A percentile compares a stretch with the other conserved stretches of the same genome.
Conservation (phyloP, 1,284 basidiomycete genomes). For the Veloporphyrellus conicus region DNA sequence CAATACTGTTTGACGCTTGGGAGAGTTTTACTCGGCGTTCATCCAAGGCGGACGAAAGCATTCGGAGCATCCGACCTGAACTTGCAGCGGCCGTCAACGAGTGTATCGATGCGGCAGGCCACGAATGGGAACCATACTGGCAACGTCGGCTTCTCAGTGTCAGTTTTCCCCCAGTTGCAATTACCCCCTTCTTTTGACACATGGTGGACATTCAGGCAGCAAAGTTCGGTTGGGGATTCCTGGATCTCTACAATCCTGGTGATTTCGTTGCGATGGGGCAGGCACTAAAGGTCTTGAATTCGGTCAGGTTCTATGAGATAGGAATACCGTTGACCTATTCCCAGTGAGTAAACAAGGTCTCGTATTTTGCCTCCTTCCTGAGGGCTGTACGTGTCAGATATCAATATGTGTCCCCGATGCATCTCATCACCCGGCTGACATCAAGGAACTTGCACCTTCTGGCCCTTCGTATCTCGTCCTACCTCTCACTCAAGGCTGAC, state of each 20-base stretch:
- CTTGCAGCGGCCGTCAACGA: conserved; percentile 86
- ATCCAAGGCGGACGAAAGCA: conserved; percentile 90
- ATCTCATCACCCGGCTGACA: conserved; percentile 80
- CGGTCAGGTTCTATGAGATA: conserved; percentile 85
- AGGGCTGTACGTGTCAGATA: conserved; percentile 49
- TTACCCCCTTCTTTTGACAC: conserved; percentile 6
- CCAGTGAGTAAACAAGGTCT: conserved; percentile 53
- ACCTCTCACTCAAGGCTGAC: conserved; percentile 79
- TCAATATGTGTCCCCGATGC: conserved; percentile 68
- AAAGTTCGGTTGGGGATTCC: conserved; percentile 89
- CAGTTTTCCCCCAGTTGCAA: conserved; percentile 11
- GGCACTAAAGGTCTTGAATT: conserved; percentile 91
- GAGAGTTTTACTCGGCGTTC: conserved; percentile 80
- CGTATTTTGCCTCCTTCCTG: background rate
- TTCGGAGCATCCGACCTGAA: conserved; percentile 83
- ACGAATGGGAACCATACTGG: conserved; percentile 88
- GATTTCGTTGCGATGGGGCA: conserved; percentile 91
- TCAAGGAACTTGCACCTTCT: conserved; percentile 88
- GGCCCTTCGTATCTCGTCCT: conserved; percentile 86
- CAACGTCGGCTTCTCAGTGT: conserved; percentile 84
- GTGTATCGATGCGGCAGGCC: conserved; percentile 89
- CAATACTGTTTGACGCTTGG: conserved; percentile 90
- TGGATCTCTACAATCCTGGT: conserved; percentile 88
- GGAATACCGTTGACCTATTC: conserved; percentile 91
- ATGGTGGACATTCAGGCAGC: conserved; percentile 61